Evolutionary conservation across 495 filamentous ascomycete species (phyloP).

Genomic region (Penicillium atrosanguineum): DNA sequence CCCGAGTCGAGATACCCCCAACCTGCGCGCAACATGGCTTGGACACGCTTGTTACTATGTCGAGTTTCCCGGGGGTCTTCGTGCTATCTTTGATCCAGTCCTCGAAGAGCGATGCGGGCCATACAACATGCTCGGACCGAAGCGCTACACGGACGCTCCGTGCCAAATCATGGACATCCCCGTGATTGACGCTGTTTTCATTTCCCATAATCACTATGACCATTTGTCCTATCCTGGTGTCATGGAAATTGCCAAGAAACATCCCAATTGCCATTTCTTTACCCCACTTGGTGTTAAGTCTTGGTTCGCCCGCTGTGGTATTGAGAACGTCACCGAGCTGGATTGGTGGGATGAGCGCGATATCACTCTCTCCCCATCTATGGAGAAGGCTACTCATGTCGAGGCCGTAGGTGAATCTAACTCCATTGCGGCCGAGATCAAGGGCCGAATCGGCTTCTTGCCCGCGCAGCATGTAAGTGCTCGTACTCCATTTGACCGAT

Average conservation of each 20-base stretch:
- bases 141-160: slow-evolving; percentile 76
- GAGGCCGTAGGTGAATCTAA: slow-evolving; percentile 26
- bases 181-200: slow-evolving; percentile 81
- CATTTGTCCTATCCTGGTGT: slow-evolving; percentile 79
- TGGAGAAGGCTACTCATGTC: slow-evolving; percentile 18
- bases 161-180: slow-evolving; percentile 80
- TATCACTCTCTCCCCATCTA: slow-evolving; percentile 55
- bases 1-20: slow-evolving; percentile 50
- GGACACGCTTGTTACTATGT: slow-evolving; percentile 94
- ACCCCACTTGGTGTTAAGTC: slow-evolving; percentile 82
- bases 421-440: slow-evolving; percentile 49
- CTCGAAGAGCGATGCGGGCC: slow-evolving; percentile 87
- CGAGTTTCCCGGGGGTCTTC: slow-evolving; percentile 84
- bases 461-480: slow-evolving; percentile 84
- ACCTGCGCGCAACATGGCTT: slow-evolving; percentile 89
- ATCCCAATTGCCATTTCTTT: slow-evolving; percentile 85
- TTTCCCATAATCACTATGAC: slow-evolving; percentile 94
- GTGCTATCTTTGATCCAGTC: slow-evolving; percentile 93
- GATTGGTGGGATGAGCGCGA: slow-evolving; percentile 95
- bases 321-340: slow-evolving; percentile 77
- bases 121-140: slow-evolving; percentile 67
- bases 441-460: slow-evolving; percentile 73
- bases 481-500: slow-evolving; percentile 64
- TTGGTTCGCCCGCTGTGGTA: slow-evolving; percentile 72
- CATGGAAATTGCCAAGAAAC: slow-evolving; percentile 61